Evolutionary conservation across 106 monocot genomes (phyloP).

Genomic region (Apostasia ramifera): DNA sequence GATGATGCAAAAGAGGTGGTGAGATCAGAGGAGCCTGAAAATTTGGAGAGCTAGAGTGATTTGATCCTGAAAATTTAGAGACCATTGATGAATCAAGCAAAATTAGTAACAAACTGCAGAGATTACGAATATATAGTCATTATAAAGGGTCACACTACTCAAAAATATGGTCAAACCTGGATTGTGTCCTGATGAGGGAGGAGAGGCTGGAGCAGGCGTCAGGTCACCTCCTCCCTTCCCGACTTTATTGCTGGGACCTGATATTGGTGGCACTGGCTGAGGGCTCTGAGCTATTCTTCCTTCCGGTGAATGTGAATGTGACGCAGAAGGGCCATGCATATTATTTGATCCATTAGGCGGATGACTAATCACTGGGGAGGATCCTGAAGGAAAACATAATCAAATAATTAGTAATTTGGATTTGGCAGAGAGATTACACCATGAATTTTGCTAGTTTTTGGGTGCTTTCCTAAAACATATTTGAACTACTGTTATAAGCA

Average conservation of each 20-base stretch:
- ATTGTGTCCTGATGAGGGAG: slow-evolving; percentile 26
- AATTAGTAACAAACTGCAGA: background rate
- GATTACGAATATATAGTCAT: background rate
- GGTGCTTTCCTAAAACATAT: too few relatives aligned
- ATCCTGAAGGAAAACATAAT: slow-evolving; percentile 24
- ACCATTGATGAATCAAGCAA: background rate
- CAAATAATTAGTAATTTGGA: slow-evolving; percentile 2
- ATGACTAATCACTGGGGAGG: slow-evolving; percentile 43
- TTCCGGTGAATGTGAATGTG: slow-evolving; percentile 15
- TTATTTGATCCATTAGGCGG: slow-evolving; percentile 16
- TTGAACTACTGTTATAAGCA: too few relatives aligned
- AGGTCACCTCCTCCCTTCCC: slow-evolving; percentile 14
- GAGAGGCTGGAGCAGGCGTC: slow-evolving; percentile 25
- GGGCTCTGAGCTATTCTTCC: slow-evolving; percentile 10
- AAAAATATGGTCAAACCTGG: slow-evolving; percentile 36
- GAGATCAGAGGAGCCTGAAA: background rate
- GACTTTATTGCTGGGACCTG: slow-evolving; percentile 4
- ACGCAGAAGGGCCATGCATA: background rate
- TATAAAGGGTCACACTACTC: background rate
- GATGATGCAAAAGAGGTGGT: background rate
- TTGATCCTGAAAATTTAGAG: background rate
- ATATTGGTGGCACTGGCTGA: slow-evolving; percentile 18
- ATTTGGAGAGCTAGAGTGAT: background rate
- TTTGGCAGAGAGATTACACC: background rate
- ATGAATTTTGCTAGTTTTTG: too few relatives aligned